Evolutionary conservation across 768 basidiomycete species (phyloP).

Genomic region (Auriculariales sp.): DNA sequence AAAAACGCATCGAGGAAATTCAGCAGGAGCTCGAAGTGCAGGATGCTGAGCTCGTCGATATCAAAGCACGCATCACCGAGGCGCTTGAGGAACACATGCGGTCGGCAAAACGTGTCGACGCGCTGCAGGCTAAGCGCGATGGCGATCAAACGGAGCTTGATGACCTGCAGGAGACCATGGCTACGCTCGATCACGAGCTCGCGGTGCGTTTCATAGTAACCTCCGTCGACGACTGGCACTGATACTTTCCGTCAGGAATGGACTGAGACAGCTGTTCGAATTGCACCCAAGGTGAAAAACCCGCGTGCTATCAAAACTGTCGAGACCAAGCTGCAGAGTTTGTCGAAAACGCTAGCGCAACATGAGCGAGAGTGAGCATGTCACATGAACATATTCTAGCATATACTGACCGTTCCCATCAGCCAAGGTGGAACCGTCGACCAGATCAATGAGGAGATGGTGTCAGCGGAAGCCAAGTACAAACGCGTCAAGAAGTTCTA

Average conservation of each 20-base stretch:
- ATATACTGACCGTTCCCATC: slow-evolving; percentile 5
- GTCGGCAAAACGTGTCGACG: slow-evolving; percentile 30
- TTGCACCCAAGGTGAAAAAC: slow-evolving; percentile 42
- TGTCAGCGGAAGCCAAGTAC: slow-evolving; percentile 42
- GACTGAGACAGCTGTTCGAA: slow-evolving; percentile 47
- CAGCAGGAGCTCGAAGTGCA: slow-evolving; percentile 9
- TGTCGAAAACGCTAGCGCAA: slow-evolving; percentile 48
- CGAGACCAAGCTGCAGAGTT: slow-evolving; percentile 44
- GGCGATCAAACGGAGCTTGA: slow-evolving; percentile 27
- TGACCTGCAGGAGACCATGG: slow-evolving; percentile 13
- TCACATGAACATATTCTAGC: neutral
- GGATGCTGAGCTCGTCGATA: slow-evolving; percentile 24
- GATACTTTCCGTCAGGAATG: slow-evolving; percentile 29
- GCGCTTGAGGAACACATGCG: slow-evolving; percentile 34
- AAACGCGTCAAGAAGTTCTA: slow-evolving; percentile 52
- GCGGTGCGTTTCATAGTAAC: slow-evolving; percentile 25
- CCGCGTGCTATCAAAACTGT: slow-evolving; percentile 41
- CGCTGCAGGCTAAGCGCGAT: slow-evolving; percentile 38
- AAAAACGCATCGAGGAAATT: slow-evolving; percentile 12
- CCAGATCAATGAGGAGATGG: slow-evolving; percentile 58
- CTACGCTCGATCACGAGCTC: slow-evolving; percentile 50
- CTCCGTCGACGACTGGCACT: neutral
- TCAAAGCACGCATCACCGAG: slow-evolving; percentile 34
- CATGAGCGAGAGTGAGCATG: slow-evolving; percentile 40
- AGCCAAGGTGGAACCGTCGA: slow-evolving; percentile 70